Conservation (phyloP, 1,284 basidiomycete genomes). For the Tilletiopsis washingtonensis region DNA sequence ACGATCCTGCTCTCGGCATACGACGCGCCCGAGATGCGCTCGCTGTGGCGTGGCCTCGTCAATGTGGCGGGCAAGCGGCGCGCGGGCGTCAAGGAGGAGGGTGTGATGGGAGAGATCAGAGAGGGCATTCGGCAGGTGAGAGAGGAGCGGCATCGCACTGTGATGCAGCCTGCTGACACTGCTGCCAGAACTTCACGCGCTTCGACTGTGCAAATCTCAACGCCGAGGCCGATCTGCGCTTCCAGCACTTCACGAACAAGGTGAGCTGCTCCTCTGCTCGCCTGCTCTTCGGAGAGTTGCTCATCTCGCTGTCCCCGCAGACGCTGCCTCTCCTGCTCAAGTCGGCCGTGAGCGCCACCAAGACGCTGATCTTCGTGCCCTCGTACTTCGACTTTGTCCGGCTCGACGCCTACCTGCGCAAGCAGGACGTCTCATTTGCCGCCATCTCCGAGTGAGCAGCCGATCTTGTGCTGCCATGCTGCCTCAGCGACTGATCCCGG, state of each 20-base stretch:
- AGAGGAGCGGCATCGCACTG: no score
- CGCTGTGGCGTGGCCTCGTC: conserved; percentile 66
- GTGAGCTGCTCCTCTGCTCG: conserved; percentile 30
- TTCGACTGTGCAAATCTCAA: conserved; percentile 67
- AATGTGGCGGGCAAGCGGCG: conserved; percentile 76
- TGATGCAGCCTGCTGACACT: no score
- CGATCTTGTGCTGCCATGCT: not conserved
- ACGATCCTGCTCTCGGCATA: conserved; percentile 79
- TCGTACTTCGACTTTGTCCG: conserved; percentile 96
- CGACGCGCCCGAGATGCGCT: conserved; percentile 79
- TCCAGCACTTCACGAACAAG: conserved; percentile 77
- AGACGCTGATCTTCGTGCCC: conserved; percentile 81
- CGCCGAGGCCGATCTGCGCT: conserved; percentile 77
- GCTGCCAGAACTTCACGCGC: conserved; percentile 58
- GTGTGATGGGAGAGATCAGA: conserved; percentile 15
- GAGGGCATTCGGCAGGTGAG: conserved; percentile 18
- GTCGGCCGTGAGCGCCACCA: conserved; percentile 80
- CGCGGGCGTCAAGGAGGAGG: conserved; percentile 12
- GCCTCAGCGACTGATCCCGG: not conserved
- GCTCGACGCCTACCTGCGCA: conserved; percentile 72
- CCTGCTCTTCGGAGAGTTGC: not conserved
- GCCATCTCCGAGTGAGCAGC: conserved; percentile 74
- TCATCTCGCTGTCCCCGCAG: conserved; percentile 48
- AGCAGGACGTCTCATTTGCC: conserved; percentile 58
- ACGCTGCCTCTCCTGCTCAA: conserved; percentile 71